Evolutionary conservation across 2,329 filamentous ascomycete genomes (phyloP), one percentile per base, ranked within the genome.

Genomic region (Daldinia sp.): DNA sequence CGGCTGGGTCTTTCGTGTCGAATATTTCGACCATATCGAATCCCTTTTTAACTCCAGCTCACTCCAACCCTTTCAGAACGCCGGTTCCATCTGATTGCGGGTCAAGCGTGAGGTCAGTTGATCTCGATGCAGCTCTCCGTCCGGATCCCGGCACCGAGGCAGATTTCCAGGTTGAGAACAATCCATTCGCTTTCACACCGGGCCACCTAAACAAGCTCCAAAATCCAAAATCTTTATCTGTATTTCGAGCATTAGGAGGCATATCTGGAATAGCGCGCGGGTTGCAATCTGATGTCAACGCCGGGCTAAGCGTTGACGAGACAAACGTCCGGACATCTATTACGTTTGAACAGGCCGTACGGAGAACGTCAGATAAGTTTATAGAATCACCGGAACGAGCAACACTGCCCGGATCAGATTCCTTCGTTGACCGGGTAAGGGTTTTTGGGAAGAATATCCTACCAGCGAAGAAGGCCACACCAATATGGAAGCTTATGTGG

Each of bases 181-280:
- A 91, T 73, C 87, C 85, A 43, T 93, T 93, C 68, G 90, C 89
- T 3, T 93, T 90, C 70, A 85, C 87, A 0, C 89, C 89, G 1
- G 90, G 90, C 4, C 90, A 93, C 61, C 77, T 94, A 70, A 87
- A 87, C 67, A 93, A 93, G 76, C 78, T 93, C 19, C 80, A 91
- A 58, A 92, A 92, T 64, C 90, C 90, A 0, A 93, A 93, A 77
- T 92, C 84, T 68, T 78, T 92, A 61, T 79, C 83, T 15, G 90
- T 89, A 6, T 92, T 92, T 66, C 84, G 88, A 69, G 89, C 89
- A 2, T 75, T 94, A 3, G 91, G 91, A 59, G 91, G 91, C 43
- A 74, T 93, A 8, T 77, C 78, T 15, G 91, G 91, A 2, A 76
- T 94, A 35, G 89, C 90, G 72, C 89, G 86, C 68, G 91, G 91